These are phyloP conservation scores for Bromus sterilis DNA, from an alignment of 176 grass and related monocot species.

Conservation along the genomic window DNA sequence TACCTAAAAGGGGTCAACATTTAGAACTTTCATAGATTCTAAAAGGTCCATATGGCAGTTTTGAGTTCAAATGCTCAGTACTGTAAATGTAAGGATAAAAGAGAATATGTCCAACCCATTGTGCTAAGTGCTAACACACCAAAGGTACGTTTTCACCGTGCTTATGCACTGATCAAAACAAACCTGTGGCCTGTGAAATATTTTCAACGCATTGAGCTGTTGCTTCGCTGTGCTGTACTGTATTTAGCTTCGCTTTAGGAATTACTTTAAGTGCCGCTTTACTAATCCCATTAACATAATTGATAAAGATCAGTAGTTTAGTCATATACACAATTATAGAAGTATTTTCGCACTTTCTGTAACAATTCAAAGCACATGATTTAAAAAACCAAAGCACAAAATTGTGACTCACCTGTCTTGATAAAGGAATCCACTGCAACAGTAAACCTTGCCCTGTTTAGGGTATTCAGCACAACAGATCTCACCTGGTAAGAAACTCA, in stretches of 20 bases:
- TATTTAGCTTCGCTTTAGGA: background rate
- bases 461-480: conserved; percentile 92
- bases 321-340: background rate
- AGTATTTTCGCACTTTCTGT: background rate
- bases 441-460: conserved; percentile 93
- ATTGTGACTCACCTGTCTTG: conserved; percentile 65
- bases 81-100: background rate
- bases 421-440: conserved; percentile 99
- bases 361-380: background rate
- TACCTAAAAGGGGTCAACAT: background rate
- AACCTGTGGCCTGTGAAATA: background rate
- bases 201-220: background rate
- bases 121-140: background rate
- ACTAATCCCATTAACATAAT: background rate
- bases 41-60: background rate
- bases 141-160: background rate
- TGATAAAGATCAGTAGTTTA: background rate
- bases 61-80: background rate
- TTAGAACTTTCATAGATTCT: background rate
- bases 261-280: background rate
- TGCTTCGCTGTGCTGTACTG: background rate
- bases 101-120: background rate
- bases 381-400: background rate
- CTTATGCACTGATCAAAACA: background rate
- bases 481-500: conserved; percentile 67